Evolutionary conservation across 148 eudicot species (phyloP).

Genomic region (Chenopodium formosanum): DNA sequence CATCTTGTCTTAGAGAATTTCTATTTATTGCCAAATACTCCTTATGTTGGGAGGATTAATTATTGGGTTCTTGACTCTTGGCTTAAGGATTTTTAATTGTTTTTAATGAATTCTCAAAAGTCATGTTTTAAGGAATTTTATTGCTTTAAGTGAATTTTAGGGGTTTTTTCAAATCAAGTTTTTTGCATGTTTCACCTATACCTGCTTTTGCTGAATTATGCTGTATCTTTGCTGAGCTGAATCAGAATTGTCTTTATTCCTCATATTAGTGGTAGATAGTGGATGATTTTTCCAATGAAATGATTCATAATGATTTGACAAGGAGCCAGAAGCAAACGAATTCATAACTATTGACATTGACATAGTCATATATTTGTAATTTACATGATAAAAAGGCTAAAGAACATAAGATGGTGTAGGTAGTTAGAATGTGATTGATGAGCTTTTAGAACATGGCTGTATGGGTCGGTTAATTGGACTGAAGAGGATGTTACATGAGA

Average conservation of each 20-base stretch:
- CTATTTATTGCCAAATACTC: no score
- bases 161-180: neutral
- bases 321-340: neutral
- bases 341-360: neutral
- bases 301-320: neutral
- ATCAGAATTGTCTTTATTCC: neutral
- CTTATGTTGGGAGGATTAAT: no score
- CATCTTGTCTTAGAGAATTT: no score
- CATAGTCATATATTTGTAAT: no score
- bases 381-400: neutral
- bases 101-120: neutral
- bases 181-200: neutral
- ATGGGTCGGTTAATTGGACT: neutral
- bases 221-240: neutral
- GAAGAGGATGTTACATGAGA: neutral
- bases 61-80: no score
- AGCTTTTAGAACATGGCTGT: neutral
- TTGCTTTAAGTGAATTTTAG: neutral
- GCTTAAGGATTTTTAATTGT: neutral
- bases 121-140: neutral
- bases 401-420: neutral
- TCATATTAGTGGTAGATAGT: neutral
- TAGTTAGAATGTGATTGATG: neutral
- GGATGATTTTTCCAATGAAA: neutral
- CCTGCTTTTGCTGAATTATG: neutral